Conservation (phyloP, 1,284 basidiomycete species). For the Takashimella koratensis region DNA sequence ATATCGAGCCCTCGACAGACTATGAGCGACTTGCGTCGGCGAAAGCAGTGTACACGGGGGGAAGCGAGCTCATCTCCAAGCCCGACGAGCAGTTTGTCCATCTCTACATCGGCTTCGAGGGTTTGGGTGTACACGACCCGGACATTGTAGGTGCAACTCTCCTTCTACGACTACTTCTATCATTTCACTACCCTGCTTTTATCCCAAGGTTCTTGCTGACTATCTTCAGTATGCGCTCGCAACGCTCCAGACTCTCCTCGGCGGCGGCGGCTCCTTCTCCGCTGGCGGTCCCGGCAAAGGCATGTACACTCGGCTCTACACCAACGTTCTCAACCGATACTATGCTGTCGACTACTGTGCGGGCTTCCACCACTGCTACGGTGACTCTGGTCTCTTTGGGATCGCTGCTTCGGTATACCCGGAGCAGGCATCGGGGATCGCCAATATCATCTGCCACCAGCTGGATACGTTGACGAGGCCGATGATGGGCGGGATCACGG, state of each 20-base stretch:
- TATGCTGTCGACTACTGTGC: constrained; percentile 93
- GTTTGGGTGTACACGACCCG: constrained; percentile 84
- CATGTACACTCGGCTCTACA: constrained; percentile 97
- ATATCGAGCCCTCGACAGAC: constrained; percentile 25
- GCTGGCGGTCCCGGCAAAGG: constrained; percentile 93
- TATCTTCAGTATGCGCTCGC: constrained; percentile 71
- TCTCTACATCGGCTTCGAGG: constrained; percentile 89
- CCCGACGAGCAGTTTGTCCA: constrained; percentile 80
- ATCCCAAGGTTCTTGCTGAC: neutral
- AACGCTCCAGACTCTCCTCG: constrained; percentile 90
- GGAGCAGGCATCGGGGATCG: constrained; percentile 59
- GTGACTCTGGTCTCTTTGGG: constrained; percentile 90
- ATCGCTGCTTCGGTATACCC: constrained; percentile 88
- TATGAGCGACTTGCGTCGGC: constrained; percentile 50
- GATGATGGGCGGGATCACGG: constrained; percentile 43
- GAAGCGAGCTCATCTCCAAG: constrained; percentile 63
- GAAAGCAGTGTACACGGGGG: constrained; percentile 77
- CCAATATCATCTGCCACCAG: constrained; percentile 84
- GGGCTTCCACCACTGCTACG: constrained; percentile 98
- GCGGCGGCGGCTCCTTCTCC: constrained; percentile 73
- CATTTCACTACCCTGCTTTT: neutral
- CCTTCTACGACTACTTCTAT: too few relatives aligned
- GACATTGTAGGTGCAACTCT: constrained; percentile 61
- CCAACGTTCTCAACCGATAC: constrained; percentile 94
- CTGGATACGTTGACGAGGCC: constrained; percentile 51